Evolutionary conservation across 352 stramenopile species (phyloP).

Genomic region (Elongisporangium anandrum): DNA sequence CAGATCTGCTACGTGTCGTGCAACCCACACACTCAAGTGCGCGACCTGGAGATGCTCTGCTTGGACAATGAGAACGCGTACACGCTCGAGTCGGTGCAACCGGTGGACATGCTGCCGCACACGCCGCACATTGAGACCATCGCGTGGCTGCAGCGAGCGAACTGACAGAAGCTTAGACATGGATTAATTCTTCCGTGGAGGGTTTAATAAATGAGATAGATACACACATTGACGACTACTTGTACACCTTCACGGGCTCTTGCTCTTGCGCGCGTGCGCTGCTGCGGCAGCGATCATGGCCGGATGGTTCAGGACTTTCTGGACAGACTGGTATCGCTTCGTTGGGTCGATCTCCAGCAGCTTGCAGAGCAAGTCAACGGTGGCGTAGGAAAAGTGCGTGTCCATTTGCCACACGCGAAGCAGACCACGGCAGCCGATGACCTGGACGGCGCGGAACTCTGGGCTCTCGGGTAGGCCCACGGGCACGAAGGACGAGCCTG

Average conservation of each 20-base stretch:
- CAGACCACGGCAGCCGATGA: slow-evolving; percentile 21
- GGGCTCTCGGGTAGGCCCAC: slow-evolving; percentile 24
- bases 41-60: slow-evolving; percentile 49
- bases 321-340: slow-evolving; percentile 15
- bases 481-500: slow-evolving; percentile 34
- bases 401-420: slow-evolving; percentile 30
- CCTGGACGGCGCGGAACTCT: slow-evolving; percentile 24
- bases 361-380: slow-evolving; percentile 20
- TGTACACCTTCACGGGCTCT: not conserved
- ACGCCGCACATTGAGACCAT: slow-evolving; percentile 79
- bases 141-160: slow-evolving; percentile 48
- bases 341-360: slow-evolving; percentile 32
- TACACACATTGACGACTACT: not conserved
- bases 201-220: slow-evolving; percentile 8
- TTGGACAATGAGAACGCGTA: slow-evolving; percentile 19
- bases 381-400: slow-evolving; percentile 11
- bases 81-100: slow-evolving; percentile 40
- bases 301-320: slow-evolving; percentile 32
- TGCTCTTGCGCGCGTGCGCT: not conserved
- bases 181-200: slow-evolving; percentile 1
- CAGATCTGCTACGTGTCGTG: slow-evolving; percentile 80
- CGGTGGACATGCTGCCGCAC: slow-evolving; percentile 79
- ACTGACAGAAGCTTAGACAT: not conserved
- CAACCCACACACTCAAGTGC: slow-evolving; percentile 60
- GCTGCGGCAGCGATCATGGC: slow-evolving; percentile 3